Conservation (phyloP, 495 filamentous ascomycete species). For the Stereocaulon alpinum region DNA sequence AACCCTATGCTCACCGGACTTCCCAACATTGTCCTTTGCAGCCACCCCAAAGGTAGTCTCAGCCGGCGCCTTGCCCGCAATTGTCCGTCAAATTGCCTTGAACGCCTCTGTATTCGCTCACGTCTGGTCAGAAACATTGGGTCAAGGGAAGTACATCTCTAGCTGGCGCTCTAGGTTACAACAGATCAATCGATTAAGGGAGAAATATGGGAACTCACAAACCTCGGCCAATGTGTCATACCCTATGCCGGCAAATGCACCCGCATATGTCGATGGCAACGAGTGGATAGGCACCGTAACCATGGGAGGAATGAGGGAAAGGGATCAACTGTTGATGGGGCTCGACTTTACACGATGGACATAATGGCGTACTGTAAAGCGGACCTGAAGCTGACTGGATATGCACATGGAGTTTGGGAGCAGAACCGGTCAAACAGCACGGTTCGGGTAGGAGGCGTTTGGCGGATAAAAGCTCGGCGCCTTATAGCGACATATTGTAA, state of each 20-base stretch:
- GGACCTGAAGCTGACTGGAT: no score
- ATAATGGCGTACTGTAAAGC: not conserved
- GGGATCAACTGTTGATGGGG: slow-evolving; percentile 42
- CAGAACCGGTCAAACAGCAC: not conserved
- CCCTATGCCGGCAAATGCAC: slow-evolving; percentile 12
- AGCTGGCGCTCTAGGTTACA: slow-evolving; percentile 80
- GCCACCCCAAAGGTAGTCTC: slow-evolving; percentile 79
- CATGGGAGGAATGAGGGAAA: slow-evolving; percentile 39
- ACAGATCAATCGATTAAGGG: slow-evolving; percentile 73
- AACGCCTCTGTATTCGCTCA: slow-evolving; percentile 88
- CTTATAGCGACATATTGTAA: not conserved
- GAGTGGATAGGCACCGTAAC: slow-evolving; percentile 28
- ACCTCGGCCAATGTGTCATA: slow-evolving; percentile 22
- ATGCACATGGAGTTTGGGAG: slow-evolving; percentile 8
- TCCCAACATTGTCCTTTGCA: slow-evolving; percentile 83
- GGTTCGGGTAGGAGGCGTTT: not conserved
- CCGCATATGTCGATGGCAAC: slow-evolving; percentile 19
- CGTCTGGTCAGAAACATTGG: slow-evolving; percentile 71
- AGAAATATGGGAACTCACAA: slow-evolving; percentile 32
- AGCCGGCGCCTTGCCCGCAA: slow-evolving; percentile 65
- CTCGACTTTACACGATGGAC: slow-evolving; percentile 54
- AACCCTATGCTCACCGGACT: slow-evolving; percentile 70
- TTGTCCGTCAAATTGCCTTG: slow-evolving; percentile 81
- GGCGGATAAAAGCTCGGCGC: not conserved
- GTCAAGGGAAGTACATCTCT: slow-evolving; percentile 68